These are phyloP conservation scores for Coemansia sp. DNA, from an alignment of 192 early-diverging fungal species.

Conservation along the genomic window DNA sequence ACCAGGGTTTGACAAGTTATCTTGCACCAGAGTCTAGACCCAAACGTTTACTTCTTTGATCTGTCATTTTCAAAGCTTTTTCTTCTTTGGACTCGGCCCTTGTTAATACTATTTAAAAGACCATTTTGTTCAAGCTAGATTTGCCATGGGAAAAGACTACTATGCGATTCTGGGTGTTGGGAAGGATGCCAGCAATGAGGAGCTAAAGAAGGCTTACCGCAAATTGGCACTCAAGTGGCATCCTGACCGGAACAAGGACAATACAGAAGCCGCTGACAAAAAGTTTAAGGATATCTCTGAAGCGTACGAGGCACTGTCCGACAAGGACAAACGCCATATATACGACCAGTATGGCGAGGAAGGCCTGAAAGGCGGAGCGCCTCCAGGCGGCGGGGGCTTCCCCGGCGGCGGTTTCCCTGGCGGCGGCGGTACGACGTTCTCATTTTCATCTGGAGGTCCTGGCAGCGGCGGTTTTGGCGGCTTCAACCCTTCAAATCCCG, in stretches of 20 bases:
- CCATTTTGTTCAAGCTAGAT: background rate
- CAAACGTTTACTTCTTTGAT: background rate
- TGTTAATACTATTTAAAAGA: too few relatives aligned
- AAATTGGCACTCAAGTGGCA: constrained; percentile 62
- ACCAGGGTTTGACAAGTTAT: too few relatives aligned
- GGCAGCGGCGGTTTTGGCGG: constrained; percentile 65
- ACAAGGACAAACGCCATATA: constrained; percentile 82
- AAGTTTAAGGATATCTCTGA: constrained; percentile 99
- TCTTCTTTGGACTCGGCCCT: background rate
- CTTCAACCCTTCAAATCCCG: constrained; percentile 77
- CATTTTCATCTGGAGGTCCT: constrained; percentile 58
- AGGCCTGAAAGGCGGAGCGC: constrained; percentile 68
- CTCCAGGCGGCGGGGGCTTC: constrained; percentile 51
- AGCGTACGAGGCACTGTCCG: constrained; percentile 95
- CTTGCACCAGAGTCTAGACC: background rate
- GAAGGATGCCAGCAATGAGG: constrained; percentile 73
- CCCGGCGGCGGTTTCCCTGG: constrained; percentile 32
- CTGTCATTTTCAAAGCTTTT: constrained; percentile 6
- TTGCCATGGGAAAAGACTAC: constrained; percentile 83
- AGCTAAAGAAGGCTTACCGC: constrained; percentile 81
- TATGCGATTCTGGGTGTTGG: constrained; percentile 86
- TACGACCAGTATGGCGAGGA: constrained; percentile 97
- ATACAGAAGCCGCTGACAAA: constrained; percentile 27
- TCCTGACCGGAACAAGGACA: constrained; percentile 47
- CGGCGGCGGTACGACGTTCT: constrained; percentile 63